phyloP scores from a whole-genome alignment of 2,329 filamentous ascomycete species.

The Penicillium vulpinum region DNA sequence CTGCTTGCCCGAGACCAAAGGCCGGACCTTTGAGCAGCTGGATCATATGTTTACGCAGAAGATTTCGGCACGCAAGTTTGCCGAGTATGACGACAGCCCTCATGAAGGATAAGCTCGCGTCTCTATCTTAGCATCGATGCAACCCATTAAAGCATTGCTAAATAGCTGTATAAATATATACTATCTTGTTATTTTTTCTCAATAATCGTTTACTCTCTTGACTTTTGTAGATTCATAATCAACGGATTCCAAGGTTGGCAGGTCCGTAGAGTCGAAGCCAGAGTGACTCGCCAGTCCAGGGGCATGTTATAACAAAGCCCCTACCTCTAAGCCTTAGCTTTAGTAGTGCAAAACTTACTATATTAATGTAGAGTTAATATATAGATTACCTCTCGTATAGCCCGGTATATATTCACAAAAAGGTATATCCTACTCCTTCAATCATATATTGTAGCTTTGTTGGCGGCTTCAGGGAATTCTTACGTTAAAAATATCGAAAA shows the following conservation, averaged over 20 bases:
- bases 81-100: neutral
- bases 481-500: neutral
- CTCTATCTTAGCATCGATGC: neutral
- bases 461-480: neutral
- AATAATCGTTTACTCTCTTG: neutral
- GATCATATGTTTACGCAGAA: slow-evolving; percentile 11
- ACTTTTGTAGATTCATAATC: neutral
- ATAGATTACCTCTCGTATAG: neutral
- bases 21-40: slow-evolving; percentile 19
- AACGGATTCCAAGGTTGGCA: neutral
- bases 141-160: neutral
- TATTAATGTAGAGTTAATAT: neutral
- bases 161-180: neutral
- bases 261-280: neutral
- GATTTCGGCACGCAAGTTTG: neutral
- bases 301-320: too few relatives aligned
- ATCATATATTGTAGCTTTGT: neutral
- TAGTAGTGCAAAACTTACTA: neutral
- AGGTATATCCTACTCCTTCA: neutral
- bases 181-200: neutral
- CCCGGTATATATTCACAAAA: neutral
- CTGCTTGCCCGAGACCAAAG: slow-evolving; percentile 25
- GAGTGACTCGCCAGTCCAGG: too few relatives aligned
- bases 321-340: neutral
- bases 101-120: neutral